These are phyloP conservation scores for Arthrobotrys sphaeroides DNA, from an alignment of 2,329 filamentous ascomycete species.

Conservation along the genomic window DNA sequence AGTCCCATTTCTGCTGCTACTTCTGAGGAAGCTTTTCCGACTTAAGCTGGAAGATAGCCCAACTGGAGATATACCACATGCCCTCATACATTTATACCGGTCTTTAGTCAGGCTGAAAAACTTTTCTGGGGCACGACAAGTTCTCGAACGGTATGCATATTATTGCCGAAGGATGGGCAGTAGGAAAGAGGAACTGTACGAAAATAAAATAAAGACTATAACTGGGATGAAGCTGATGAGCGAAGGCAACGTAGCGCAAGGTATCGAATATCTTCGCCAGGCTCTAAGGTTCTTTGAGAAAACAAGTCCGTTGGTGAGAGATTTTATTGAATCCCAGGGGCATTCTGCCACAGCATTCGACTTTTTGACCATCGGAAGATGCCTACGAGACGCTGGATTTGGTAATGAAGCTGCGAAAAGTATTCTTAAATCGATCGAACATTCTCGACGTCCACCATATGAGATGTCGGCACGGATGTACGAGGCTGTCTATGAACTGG, in stretches of 20 bases:
- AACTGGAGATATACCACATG: conserved; percentile 25
- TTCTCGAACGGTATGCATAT: background rate
- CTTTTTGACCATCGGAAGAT: conserved; percentile 5
- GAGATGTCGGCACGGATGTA: background rate
- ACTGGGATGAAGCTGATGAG: background rate
- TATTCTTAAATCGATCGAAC: conserved; percentile 9
- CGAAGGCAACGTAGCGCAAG: background rate
- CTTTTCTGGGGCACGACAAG: background rate
- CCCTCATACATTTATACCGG: conserved; percentile 2
- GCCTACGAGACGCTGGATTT: background rate
- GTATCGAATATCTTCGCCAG: background rate
- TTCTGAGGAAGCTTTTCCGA: background rate
- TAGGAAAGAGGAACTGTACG: background rate
- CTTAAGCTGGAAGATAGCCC: background rate
- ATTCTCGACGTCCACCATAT: background rate
- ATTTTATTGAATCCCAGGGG: background rate
- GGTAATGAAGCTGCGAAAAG: background rate
- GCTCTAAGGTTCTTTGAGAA: background rate
- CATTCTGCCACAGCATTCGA: background rate
- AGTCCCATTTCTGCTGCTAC: background rate
- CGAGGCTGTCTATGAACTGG: conserved; percentile 15
- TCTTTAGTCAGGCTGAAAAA: background rate
- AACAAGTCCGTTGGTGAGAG: background rate
- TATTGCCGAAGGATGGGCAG: background rate
- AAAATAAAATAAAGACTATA: background rate